A percentile compares a stretch with the other conserved stretches of the same genome.
Conservation (phyloP, 1,284 basidiomycete species). For the Tranzscheliella williamsii region DNA sequence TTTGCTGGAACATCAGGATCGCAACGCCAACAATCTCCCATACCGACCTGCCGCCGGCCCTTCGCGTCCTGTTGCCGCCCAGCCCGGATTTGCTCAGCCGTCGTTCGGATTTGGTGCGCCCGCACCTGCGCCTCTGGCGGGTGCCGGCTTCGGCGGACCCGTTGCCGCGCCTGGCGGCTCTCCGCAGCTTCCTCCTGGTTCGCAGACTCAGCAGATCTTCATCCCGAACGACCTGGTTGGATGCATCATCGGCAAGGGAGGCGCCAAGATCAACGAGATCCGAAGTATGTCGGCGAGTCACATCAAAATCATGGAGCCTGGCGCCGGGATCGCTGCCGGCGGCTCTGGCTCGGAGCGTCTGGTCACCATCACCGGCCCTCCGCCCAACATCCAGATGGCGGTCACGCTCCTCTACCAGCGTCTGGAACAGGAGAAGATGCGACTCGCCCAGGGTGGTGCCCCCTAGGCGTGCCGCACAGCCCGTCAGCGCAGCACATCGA, state of each 20-base stretch:
- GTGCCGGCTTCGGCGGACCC: conserved; percentile 8
- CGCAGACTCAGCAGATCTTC: conserved; percentile 97
- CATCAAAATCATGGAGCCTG: conserved; percentile 98
- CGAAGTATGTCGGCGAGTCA: conserved; percentile 88
- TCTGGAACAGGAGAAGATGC: conserved; percentile 60
- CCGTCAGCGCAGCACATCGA: too few species aligned
- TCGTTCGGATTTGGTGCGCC: conserved; percentile 26
- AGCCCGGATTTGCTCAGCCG: conserved; percentile 18
- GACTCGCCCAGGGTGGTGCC: conserved; percentile 40
- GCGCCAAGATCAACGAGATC: conserved; percentile 98
- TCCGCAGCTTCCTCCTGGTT: conserved; percentile 65
- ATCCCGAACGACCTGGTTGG: conserved; percentile 98
- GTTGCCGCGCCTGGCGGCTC: conserved; percentile 15
- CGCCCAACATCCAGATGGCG: conserved; percentile 92
- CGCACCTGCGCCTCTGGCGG: conserved; percentile 11
- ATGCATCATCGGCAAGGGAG: conserved; percentile 97
- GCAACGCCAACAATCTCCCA: conserved; percentile 57
- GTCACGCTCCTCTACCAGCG: conserved; percentile 85
- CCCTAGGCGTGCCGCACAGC: too few species aligned
- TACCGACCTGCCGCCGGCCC: conserved; percentile 59
- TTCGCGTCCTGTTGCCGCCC: conserved; percentile 4
- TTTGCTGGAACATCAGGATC: conserved; percentile 88
- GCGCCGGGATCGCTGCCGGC: conserved; percentile 55
- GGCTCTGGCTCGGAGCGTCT: conserved; percentile 62
- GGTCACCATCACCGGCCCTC: conserved; percentile 71